These are phyloP conservation scores for Fusarium avenaceum DNA, from an alignment of 2,329 filamentous ascomycete species.

Conservation along the genomic window DNA sequence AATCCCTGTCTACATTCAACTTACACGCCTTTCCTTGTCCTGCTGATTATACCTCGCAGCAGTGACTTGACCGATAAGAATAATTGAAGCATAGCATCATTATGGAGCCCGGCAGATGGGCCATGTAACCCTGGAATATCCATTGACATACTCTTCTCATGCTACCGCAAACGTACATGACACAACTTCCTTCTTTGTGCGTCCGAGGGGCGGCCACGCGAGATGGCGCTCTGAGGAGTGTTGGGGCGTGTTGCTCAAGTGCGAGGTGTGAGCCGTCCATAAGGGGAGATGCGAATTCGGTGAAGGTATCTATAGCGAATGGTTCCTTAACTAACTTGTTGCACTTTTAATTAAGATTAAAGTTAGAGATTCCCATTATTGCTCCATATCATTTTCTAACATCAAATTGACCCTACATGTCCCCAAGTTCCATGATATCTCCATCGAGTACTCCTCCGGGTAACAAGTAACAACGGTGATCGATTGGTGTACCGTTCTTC, in stretches of 20 bases:
- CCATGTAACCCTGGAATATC: slow-evolving; percentile 41
- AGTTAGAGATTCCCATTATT: background rate
- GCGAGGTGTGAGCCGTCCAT: slow-evolving; percentile 40
- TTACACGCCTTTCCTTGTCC: slow-evolving; percentile 9
- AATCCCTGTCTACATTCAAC: slow-evolving; percentile 31
- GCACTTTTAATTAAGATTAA: too few relatives aligned
- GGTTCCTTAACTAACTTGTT: background rate
- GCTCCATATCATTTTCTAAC: background rate
- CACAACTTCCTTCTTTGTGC: slow-evolving; percentile 30
- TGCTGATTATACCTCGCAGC: slow-evolving; percentile 2
- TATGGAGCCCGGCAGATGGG: slow-evolving; percentile 42
- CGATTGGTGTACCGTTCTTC: slow-evolving; percentile 17
- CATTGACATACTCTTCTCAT: slow-evolving; percentile 1
- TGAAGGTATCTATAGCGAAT: background rate
- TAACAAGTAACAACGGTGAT: slow-evolving; percentile 6
- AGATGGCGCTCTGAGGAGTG: slow-evolving; percentile 45
- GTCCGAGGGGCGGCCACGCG: slow-evolving; percentile 48
- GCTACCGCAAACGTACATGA: slow-evolving; percentile 18
- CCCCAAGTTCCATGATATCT: slow-evolving; percentile 5
- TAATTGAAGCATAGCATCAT: slow-evolving; percentile 1
- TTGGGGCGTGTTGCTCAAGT: slow-evolving; percentile 36
- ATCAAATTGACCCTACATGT: background rate
- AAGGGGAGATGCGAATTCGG: slow-evolving; percentile 1
- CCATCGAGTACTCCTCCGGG: slow-evolving; percentile 7
- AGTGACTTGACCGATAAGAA: slow-evolving; percentile 5